Conservation (phyloP, 2,329 filamentous ascomycete species). For the Huntiella decipiens region DNA sequence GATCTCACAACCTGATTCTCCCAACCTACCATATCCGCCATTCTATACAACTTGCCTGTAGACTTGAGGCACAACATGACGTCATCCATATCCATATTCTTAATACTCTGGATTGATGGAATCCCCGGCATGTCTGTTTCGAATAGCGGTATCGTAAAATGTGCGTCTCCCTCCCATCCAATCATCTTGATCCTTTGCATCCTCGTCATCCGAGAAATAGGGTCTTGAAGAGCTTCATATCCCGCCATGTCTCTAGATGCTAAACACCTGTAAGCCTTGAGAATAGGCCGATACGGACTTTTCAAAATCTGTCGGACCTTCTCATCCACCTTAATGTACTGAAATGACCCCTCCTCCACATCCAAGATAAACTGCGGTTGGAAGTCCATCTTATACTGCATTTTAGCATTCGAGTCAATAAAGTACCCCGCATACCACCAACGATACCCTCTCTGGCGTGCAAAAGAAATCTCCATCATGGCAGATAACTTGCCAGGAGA, state of each 20-base stretch:
- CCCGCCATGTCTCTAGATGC: slow-evolving; percentile 9
- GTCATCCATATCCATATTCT: slow-evolving; percentile 35
- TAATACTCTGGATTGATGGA: slow-evolving; percentile 33
- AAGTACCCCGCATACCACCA: slow-evolving; percentile 74
- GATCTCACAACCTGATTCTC: slow-evolving; percentile 26
- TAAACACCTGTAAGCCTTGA: neutral
- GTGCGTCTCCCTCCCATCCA: neutral
- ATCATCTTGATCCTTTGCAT: neutral
- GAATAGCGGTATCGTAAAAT: slow-evolving; percentile 27
- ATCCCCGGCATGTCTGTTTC: slow-evolving; percentile 48
- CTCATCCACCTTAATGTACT: slow-evolving; percentile 41
- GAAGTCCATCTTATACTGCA: slow-evolving; percentile 72
- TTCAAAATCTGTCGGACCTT: slow-evolving; percentile 2
- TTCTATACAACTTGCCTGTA: slow-evolving; percentile 21
- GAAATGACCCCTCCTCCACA: slow-evolving; percentile 32
- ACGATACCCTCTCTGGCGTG: slow-evolving; percentile 47
- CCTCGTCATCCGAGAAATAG: slow-evolving; percentile 6
- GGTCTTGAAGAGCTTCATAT: slow-evolving; percentile 13
- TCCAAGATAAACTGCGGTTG: slow-evolving; percentile 56
- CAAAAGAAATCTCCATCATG: slow-evolving; percentile 51
- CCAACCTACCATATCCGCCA: slow-evolving; percentile 41
- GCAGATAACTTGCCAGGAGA: slow-evolving; percentile 60
- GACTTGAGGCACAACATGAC: slow-evolving; percentile 34
- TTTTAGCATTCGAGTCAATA: slow-evolving; percentile 64
- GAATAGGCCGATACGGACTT: neutral